phyloP scores from a whole-genome alignment of 2,329 filamentous ascomycete species.

The Cryoendolithus antarcticus region DNA sequence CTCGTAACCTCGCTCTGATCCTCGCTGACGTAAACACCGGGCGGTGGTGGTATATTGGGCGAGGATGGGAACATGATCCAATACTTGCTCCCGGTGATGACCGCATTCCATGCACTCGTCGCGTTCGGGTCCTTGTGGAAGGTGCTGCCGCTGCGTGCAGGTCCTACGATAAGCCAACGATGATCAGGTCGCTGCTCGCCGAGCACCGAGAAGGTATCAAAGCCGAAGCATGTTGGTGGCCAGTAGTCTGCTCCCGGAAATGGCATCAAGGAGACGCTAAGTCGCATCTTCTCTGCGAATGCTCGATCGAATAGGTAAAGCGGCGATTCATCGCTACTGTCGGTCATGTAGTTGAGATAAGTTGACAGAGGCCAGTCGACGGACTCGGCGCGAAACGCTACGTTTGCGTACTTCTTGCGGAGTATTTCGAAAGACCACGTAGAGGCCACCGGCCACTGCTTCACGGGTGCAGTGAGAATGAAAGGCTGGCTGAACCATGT shows the following conservation, averaged over 20 bases:
- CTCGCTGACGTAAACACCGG: constrained; percentile 77
- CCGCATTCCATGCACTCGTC: constrained; percentile 83
- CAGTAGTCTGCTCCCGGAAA: constrained; percentile 52
- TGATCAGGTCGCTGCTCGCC: constrained; percentile 70
- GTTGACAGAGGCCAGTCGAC: constrained; percentile 82
- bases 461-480: constrained; percentile 71
- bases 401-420: constrained; percentile 48
- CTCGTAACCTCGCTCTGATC: constrained; percentile 90
- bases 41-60: constrained; percentile 50
- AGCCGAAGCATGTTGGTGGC: constrained; percentile 71
- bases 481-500: constrained; percentile 74
- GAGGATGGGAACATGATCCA: constrained; percentile 96
- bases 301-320: constrained; percentile 82
- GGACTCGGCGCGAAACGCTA: constrained; percentile 76
- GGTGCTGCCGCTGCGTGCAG: constrained; percentile 75
- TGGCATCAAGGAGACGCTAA: constrained; percentile 37
- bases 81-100: constrained; percentile 81
- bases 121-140: constrained; percentile 77
- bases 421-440: constrained; percentile 64
- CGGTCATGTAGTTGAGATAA: constrained; percentile 70
- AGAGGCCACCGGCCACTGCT: constrained; percentile 64
- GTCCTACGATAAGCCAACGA: constrained; percentile 86
- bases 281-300: constrained; percentile 75
- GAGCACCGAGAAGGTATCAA: constrained; percentile 71
- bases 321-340: constrained; percentile 73